Base-by-base conservation (phyloP, 1,284 basidiomycete genomes). In the Pyrrhoderma noxium region DNA sequence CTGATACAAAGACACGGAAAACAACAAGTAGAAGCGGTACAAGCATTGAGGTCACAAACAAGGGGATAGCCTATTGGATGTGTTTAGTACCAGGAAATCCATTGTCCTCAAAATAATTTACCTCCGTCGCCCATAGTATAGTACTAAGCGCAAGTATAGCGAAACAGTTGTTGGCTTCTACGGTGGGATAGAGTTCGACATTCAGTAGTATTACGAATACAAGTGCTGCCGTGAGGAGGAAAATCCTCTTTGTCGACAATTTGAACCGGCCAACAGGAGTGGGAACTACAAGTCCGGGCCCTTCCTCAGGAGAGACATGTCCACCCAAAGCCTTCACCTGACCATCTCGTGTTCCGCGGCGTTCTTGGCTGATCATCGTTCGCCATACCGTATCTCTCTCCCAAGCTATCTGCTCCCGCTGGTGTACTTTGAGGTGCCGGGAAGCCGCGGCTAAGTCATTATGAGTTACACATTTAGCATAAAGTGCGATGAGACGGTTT, bases 341-440 rank as follows among this genome's bases (percentile, higher is more conserved):
- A 16, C 66, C 68, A 23, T 71, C 72, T 2, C 62, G 63, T 40
- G 78, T 76, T 2, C 85, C 86, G 8, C 82, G 76, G 44, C 93
- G 80, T 61, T 93, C 90, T 31, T 85, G 82, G 11, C 86, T 86
- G 59, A 99, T 93, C 95, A 99, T 98, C 67, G 95, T 90, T 23
- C 94, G 78, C 95, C 95, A 99, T 3, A 99, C 89, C 0, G 91
- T 95, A 62, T 95, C 91, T 42, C 92, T 80, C 62, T 95, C 91
- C 89, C 91, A 94, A 1, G 92, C 93, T 55, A 94, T 87, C 62
- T 91, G 85, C 71, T 99, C 95, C 25, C 94, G 82, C 51, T 97
- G 82, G 65, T 96, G 85, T 21, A 91, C 77, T 58, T 85, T 83
- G 46, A 99, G 79, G 64, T 97, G 91, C 57, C 88, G 81, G 46